A percentile compares a stretch with the other conserved stretches of the same genome.
Conservation (phyloP, 305 asterid genomes). For the Lippia alba region DNA sequence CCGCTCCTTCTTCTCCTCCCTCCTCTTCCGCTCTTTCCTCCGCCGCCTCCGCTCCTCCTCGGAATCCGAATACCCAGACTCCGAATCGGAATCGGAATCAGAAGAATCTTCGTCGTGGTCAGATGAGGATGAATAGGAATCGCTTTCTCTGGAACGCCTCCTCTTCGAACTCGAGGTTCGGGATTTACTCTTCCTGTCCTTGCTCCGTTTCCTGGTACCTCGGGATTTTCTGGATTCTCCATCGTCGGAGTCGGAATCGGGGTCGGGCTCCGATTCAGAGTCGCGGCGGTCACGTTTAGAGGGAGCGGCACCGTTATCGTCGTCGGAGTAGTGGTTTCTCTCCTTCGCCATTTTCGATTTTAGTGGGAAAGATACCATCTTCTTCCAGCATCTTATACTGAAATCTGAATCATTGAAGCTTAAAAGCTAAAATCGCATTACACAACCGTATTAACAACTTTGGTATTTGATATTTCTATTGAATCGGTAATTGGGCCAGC, state of each 20-base stretch:
- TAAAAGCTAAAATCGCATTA: neutral
- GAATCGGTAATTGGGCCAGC: too few relatives aligned
- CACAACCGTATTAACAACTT: too few relatives aligned
- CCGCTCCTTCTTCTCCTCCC: conserved; percentile 43
- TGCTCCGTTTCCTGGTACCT: conserved; percentile 45
- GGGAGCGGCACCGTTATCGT: conserved; percentile 48
- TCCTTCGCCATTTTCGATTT: conserved; percentile 53
- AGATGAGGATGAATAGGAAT: conserved; percentile 48
- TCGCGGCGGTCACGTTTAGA: conserved; percentile 45
- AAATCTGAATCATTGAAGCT: neutral
- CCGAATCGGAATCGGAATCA: conserved; percentile 52
- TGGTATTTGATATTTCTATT: too few relatives aligned
- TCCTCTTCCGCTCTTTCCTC: conserved; percentile 58
- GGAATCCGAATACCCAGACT: conserved; percentile 46
- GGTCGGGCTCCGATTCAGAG: conserved; percentile 51
- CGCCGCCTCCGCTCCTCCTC: conserved; percentile 59
- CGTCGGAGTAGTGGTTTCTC: conserved; percentile 43
- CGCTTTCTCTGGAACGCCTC: conserved; percentile 58
- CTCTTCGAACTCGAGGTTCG: conserved; percentile 51
- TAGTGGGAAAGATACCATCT: neutral
- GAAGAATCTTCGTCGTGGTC: conserved; percentile 51
- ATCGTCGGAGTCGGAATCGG: conserved; percentile 49
- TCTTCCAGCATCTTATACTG: conserved; percentile 8
- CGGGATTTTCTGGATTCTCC: conserved; percentile 44
- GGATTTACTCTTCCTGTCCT: conserved; percentile 44